Evolutionary conservation across 805 yeast genomes (phyloP).

Genomic region (Metschnikowia baotianmanensis): DNA sequence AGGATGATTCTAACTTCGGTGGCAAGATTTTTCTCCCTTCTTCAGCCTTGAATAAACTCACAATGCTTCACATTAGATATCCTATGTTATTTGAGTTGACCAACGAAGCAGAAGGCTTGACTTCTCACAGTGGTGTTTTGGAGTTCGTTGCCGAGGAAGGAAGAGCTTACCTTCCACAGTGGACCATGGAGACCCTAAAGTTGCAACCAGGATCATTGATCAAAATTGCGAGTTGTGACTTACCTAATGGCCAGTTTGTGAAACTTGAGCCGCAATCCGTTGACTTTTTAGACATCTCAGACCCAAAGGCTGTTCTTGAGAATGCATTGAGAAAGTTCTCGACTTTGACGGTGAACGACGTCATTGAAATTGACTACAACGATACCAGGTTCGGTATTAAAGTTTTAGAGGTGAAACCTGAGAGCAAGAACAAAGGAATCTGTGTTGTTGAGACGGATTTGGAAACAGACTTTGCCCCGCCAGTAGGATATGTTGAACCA

Average conservation of each 20-base stretch:
- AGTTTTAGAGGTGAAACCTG: slow-evolving; percentile 86
- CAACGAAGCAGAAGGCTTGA: slow-evolving; percentile 57
- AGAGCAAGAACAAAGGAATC: slow-evolving; percentile 58
- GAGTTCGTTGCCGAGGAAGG: slow-evolving; percentile 99
- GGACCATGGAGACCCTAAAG: slow-evolving; percentile 86
- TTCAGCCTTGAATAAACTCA: slow-evolving; percentile 81
- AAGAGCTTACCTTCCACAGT: slow-evolving; percentile 86
- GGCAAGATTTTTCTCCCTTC: slow-evolving; percentile 96
- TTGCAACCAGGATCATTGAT: slow-evolving; percentile 79
- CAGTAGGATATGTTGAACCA: slow-evolving; percentile 97
- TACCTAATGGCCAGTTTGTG: slow-evolving; percentile 84
- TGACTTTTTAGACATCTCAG: slow-evolving; percentile 88
- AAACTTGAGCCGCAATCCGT: slow-evolving; percentile 94
- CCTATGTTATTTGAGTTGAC: slow-evolving; percentile 90
- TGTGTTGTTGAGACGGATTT: slow-evolving; percentile 97
- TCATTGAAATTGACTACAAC: slow-evolving; percentile 82
- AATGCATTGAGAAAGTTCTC: slow-evolving; percentile 88
- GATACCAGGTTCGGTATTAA: slow-evolving; percentile 73
- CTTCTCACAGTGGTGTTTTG: slow-evolving; percentile 89
- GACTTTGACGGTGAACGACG: slow-evolving; percentile 79
- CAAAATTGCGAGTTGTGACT: slow-evolving; percentile 69
- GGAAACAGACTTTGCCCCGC: slow-evolving; percentile 97
- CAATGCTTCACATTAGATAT: slow-evolving; percentile 88
- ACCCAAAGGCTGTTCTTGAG: slow-evolving; percentile 95
- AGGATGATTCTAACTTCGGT: slow-evolving; percentile 83